These are phyloP conservation scores for Lentinus tigrinus DNA, from an alignment of 768 basidiomycete genomes.

Conservation along the genomic window DNA sequence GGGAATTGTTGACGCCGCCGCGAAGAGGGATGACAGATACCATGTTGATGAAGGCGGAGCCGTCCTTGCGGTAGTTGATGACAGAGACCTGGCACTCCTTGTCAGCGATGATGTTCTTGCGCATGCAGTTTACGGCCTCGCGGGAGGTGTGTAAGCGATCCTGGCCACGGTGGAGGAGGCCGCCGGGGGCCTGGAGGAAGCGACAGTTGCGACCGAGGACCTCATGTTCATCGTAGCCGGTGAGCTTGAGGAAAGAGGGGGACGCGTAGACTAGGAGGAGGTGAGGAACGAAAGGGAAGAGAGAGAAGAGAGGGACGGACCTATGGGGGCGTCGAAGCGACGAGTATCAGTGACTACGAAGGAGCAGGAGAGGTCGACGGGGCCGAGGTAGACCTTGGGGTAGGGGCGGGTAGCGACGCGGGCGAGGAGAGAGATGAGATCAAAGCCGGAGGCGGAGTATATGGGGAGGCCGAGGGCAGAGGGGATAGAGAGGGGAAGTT, in stretches of 20 bases:
- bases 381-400: slow-evolving; percentile 78
- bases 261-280: slow-evolving; percentile 69
- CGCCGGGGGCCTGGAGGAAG: slow-evolving; percentile 81
- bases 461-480: slow-evolving; percentile 48
- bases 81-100: slow-evolving; percentile 90
- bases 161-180: slow-evolving; percentile 50
- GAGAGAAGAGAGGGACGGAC: not conserved
- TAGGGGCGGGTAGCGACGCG: slow-evolving; percentile 73
- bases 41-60: slow-evolving; percentile 86
- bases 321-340: slow-evolving; percentile 76
- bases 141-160: slow-evolving; percentile 61
- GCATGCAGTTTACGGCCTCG: slow-evolving; percentile 64
- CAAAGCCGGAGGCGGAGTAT: slow-evolving; percentile 91
- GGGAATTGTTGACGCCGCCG: slow-evolving; percentile 48
- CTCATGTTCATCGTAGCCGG: slow-evolving; percentile 72
- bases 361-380: slow-evolving; percentile 89
- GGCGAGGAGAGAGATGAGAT: slow-evolving; percentile 78
- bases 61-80: slow-evolving; percentile 86
- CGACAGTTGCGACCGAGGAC: slow-evolving; percentile 90
- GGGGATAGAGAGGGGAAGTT: slow-evolving; percentile 21
- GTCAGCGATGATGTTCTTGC: slow-evolving; percentile 60
- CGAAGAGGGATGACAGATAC: slow-evolving; percentile 85
- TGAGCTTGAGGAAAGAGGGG: slow-evolving; percentile 75
- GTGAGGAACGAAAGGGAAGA: not conserved
- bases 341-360: slow-evolving; percentile 89